Conservation (phyloP, 192 early-diverging fungal genomes). For the Backusella tarrabulga region DNA sequence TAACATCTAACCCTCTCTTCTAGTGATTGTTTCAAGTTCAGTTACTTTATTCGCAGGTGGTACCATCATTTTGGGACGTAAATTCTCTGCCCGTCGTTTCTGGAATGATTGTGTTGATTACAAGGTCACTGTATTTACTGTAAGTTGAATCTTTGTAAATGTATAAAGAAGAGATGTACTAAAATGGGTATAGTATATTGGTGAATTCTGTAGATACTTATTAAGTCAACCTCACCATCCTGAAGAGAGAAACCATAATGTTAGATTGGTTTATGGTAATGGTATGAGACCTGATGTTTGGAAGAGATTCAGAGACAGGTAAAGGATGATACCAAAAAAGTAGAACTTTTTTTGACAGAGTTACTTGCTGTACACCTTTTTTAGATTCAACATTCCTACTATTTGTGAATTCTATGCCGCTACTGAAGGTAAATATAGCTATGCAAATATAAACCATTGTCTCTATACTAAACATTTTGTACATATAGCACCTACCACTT, state of each 20-base stretch:
- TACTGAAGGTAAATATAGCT: slow-evolving; percentile 56
- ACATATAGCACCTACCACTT: slow-evolving; percentile 29
- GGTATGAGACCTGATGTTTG: slow-evolving; percentile 71
- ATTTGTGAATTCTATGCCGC: slow-evolving; percentile 69
- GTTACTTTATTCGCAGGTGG: slow-evolving; percentile 34
- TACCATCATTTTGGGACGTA: slow-evolving; percentile 50
- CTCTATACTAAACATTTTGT: not conserved
- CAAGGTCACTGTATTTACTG: slow-evolving; percentile 44
- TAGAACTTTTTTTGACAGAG: not conserved
- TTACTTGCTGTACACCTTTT: not conserved
- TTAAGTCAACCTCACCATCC: slow-evolving; percentile 46
- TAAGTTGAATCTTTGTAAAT: slow-evolving; percentile 14
- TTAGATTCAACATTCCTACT: slow-evolving; percentile 53
- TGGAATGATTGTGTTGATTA: slow-evolving; percentile 50
- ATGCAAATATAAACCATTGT: not conserved
- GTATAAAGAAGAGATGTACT: too few species aligned
- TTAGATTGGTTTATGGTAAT: slow-evolving; percentile 63
- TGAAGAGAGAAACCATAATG: slow-evolving; percentile 50
- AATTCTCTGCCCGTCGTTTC: slow-evolving; percentile 53
- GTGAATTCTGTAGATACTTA: slow-evolving; percentile 69
- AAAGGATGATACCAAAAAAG: not conserved
- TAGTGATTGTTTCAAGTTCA: slow-evolving; percentile 32
- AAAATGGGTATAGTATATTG: slow-evolving; percentile 49
- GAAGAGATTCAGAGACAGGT: slow-evolving; percentile 50
- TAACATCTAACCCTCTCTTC: not conserved